Evolutionary conservation across 768 basidiomycete genomes (phyloP).

Genomic region (Pleurotus salmoneostramineus): DNA sequence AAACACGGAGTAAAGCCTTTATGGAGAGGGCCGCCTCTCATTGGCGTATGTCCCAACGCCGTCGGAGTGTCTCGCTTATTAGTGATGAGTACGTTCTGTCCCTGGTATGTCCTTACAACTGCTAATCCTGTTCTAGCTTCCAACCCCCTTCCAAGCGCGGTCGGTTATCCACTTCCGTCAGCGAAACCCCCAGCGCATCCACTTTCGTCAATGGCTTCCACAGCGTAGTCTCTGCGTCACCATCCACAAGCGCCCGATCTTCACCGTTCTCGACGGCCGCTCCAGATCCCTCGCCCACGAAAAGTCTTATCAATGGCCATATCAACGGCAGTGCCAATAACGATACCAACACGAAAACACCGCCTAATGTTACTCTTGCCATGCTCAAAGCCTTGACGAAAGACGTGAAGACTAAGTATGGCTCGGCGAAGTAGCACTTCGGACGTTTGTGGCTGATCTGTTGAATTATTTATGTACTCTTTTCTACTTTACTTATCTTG

Average conservation of each 20-base stretch:
- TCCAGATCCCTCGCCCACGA: conserved; percentile 6
- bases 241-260: conserved; percentile 45
- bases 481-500: neutral
- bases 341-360: conserved; percentile 5
- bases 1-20: neutral
- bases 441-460: no score
- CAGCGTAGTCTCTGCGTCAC: conserved; percentile 26
- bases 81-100: conserved; percentile 33
- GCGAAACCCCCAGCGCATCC: conserved; percentile 26
- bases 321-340: neutral
- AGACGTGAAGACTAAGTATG: conserved; percentile 48
- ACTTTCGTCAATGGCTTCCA: conserved; percentile 29
- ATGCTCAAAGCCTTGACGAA: conserved; percentile 62
- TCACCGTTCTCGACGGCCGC: conserved; percentile 24
- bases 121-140: neutral
- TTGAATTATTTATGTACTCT: conserved; percentile 1
- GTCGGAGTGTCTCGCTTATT: conserved; percentile 39
- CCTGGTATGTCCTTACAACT: conserved; percentile 2
- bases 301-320: conserved; percentile 14
- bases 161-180: conserved; percentile 33
- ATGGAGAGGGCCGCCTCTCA: conserved; percentile 26
- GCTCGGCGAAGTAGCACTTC: neutral
- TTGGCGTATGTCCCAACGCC: conserved; percentile 42
- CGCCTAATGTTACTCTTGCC: conserved; percentile 50
- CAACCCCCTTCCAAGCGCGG: conserved; percentile 37